A percentile compares a stretch with the other conserved stretches of the same genome.
These are phyloP conservation scores for Davidsoniella neocaledoniae DNA, from an alignment of 2,329 filamentous ascomycete genomes.

Conservation along the genomic window DNA sequence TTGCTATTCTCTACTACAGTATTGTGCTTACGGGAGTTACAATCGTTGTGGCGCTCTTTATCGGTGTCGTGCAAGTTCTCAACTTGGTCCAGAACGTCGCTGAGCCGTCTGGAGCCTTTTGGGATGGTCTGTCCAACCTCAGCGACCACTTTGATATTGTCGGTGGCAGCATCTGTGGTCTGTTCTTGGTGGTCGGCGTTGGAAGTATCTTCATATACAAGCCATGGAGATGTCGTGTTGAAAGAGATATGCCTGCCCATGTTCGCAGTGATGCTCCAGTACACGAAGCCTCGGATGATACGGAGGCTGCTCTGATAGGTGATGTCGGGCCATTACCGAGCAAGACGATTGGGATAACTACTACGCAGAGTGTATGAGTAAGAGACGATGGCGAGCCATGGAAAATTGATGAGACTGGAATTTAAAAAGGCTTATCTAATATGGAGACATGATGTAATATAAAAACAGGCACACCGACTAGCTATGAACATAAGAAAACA, in stretches of 20 bases:
- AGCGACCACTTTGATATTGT: conserved; percentile 75
- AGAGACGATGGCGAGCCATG: background rate
- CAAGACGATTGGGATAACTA: background rate
- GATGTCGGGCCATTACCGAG: background rate
- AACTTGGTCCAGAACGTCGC: conserved; percentile 63
- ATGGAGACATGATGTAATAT: too few species aligned
- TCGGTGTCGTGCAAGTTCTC: conserved; percentile 71
- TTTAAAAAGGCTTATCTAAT: too few species aligned
- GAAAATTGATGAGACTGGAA: too few species aligned
- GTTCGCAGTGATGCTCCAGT: background rate
- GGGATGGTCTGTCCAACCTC: conserved; percentile 66
- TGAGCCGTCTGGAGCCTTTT: conserved; percentile 59
- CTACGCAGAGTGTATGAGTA: background rate
- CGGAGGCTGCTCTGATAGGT: conserved; percentile 4
- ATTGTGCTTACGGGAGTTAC: conserved; percentile 74
- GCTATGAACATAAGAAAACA: too few species aligned
- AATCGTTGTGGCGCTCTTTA: conserved; percentile 66
- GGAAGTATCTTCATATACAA: conserved; percentile 60
- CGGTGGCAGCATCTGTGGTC: conserved; percentile 69
- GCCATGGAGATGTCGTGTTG: conserved; percentile 50
- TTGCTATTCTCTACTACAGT: conserved; percentile 92
- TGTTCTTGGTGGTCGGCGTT: conserved; percentile 63
- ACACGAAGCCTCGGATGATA: background rate
- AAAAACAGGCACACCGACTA: too few species aligned
- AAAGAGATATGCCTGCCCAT: conserved; percentile 18